phyloP scores from a whole-genome alignment of 2,329 filamentous ascomycete genomes.

The Ambrosiella cleistominuta region DNA sequence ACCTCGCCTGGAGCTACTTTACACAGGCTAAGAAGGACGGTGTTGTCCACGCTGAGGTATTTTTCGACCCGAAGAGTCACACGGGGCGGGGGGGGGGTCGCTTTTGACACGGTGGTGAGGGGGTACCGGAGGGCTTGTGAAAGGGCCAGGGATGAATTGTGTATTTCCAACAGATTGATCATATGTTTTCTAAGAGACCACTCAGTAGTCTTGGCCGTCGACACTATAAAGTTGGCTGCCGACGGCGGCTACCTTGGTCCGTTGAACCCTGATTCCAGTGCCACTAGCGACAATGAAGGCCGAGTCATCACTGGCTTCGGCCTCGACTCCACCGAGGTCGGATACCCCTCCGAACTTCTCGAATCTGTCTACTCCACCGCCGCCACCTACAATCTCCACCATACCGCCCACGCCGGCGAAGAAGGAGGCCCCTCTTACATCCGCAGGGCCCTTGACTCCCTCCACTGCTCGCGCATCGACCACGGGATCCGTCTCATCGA shows the following conservation, averaged over 20 bases:
- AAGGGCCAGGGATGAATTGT: slow-evolving; percentile 44
- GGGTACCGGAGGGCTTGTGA: slow-evolving; percentile 44
- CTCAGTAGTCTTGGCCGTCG: slow-evolving; percentile 37
- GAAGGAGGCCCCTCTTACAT: slow-evolving; percentile 55
- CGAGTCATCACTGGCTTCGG: slow-evolving; percentile 45
- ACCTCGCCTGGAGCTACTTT: slow-evolving; percentile 57
- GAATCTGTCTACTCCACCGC: slow-evolving; percentile 37
- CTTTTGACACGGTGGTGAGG: slow-evolving; percentile 43
- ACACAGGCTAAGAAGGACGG: slow-evolving; percentile 42
- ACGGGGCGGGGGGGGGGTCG: slow-evolving; percentile 45
- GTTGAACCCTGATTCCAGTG: not conserved
- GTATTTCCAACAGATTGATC: slow-evolving; percentile 47
- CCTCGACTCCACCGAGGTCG: slow-evolving; percentile 46
- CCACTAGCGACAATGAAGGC: slow-evolving; percentile 18
- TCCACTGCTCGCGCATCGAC: slow-evolving; percentile 51
- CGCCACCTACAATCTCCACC: slow-evolving; percentile 35
- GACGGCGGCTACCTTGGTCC: slow-evolving; percentile 11
- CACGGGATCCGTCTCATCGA: slow-evolving; percentile 52
- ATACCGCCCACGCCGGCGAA: slow-evolving; percentile 63
- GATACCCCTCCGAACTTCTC: slow-evolving; percentile 42
- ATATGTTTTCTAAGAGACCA: slow-evolving; percentile 57
- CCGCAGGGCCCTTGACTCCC: slow-evolving; percentile 39
- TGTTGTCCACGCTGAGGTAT: slow-evolving; percentile 57
- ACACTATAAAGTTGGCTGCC: slow-evolving; percentile 26
- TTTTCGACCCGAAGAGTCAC: slow-evolving; percentile 69